These are phyloP conservation scores for Croton setiger DNA, from an alignment of 441 rosid genomes.

Conservation along the genomic window DNA sequence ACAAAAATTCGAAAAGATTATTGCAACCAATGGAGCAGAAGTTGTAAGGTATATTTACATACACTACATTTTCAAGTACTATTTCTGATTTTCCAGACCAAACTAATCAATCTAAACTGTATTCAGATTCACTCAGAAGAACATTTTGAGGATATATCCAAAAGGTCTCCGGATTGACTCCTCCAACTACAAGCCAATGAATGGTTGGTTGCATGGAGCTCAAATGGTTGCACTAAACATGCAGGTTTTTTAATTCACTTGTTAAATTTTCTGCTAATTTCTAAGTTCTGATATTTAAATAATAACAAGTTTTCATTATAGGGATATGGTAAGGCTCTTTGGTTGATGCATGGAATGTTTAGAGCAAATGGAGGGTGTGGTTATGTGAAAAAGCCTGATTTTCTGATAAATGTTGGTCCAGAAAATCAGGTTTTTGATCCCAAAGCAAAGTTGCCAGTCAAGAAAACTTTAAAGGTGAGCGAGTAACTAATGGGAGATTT, in stretches of 20 bases:
- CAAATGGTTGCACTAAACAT: constrained; percentile 98
- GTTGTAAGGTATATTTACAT: constrained; percentile 49
- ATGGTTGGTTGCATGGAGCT: constrained; percentile 92
- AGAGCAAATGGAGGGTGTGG: constrained; percentile 82
- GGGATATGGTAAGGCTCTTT: constrained; percentile 72
- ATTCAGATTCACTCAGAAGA: constrained; percentile 73
- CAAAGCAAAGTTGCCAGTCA: constrained; percentile 37
- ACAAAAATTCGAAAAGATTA: constrained; percentile 62
- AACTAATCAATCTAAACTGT: constrained; percentile 7
- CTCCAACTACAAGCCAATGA: constrained; percentile 78
- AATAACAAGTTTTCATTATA: constrained; percentile 10
- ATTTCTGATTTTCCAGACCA: background rate
- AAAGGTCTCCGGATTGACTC: constrained; percentile 79
- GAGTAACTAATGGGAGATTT: background rate
- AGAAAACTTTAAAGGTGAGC: constrained; percentile 58
- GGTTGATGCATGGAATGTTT: constrained; percentile 96
- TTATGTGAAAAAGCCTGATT: constrained; percentile 69
- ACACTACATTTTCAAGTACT: background rate
- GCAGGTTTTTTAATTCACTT: constrained; percentile 54
- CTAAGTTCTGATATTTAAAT: background rate
- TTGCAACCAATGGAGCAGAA: constrained; percentile 48
- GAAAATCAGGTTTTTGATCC: constrained; percentile 60
- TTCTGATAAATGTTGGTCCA: constrained; percentile 38
- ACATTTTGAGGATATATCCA: constrained; percentile 77
- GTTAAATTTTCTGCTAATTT: background rate